Evolutionary conservation across 1,139 yeast species (phyloP), one percentile per base, ranked within the genome.

Genomic region (Pichia sp.): DNA sequence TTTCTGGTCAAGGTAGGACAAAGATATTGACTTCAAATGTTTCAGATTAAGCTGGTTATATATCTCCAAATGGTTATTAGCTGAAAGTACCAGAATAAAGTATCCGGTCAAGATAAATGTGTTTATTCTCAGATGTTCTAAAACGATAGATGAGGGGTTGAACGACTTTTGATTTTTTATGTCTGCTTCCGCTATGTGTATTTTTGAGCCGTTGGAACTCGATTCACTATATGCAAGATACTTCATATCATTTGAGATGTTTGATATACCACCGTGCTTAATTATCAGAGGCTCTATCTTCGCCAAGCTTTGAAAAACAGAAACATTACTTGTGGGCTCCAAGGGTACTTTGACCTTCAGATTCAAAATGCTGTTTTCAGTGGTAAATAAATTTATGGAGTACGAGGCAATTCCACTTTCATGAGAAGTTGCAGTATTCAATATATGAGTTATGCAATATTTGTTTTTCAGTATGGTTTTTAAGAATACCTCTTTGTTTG

Each of bases 11-110:
- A 51, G 36, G 10, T 51, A 47, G 3, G 54, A 44, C n/a, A 62
- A 54, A 2, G 55, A 31, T 7, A 60, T 55, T 6, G 60, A 51
- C 10, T 59, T 49, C 0, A 59, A 57, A 38, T 54, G 57, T 26
- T 75, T 69, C 55, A 78, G 78, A 60, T 76, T 80, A 32, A 84
- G 65, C 57, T 80, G 77, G 59, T 82, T 84, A 47, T 78, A 72
- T 1, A 79, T 70, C 3, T 77, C 61, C 2, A 79, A 53, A 40
- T 75, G 75, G 29, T 72, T 68, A 2, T 50, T 38, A 1, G 75
- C 75, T 7, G 79, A 67, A 2, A 83, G 65, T 1, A 80, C 58
- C 1, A 84, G 61, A 3, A 83, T 62, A 63, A 84, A 87, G 62
- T 77, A 84, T 50, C 77, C 75, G 0, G 87, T 76, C 3, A 55